Evolutionary conservation across 257 asterid genomes (phyloP), one percentile per base, ranked within the genome.

Genomic region (Apocynum venetum): DNA sequence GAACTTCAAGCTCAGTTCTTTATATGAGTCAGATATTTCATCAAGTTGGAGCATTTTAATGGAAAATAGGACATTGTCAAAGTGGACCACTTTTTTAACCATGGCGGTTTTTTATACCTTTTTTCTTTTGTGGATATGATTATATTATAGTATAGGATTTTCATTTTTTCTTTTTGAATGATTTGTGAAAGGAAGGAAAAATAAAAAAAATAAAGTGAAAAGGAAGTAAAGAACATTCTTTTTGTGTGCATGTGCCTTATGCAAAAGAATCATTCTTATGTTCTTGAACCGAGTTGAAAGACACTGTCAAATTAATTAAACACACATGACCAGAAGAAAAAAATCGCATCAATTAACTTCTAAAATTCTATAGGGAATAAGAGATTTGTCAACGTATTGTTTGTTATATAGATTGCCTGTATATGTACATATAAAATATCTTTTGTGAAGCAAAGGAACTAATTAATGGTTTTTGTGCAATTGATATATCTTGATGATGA

Each of bases 11-110:
- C 84, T 80, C 36, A 85, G 85, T 31, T 78, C 97, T 17, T 75
- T 84, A 35, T 74, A 87, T n/a, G 88, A 83, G 35, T 89, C 97
- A 7, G 95, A 89, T 55, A 61, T 81, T 15, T 92, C 97, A 2
- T 88, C 94, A 47, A 82, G 91, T 75, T 64, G 85, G 88, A 84
- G 83, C 15, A 71, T 83, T 68, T 74, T 68, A 11, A 25, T 38
- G 73, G 82, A 73, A 4, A 68, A 81, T 49, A 82, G 82, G 75
- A 81, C 44, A 74, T 40, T 77, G 20, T 76, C 74, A 31, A 84
- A 76, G 84, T 87, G 84, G 91, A 83, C 79, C 38, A 80, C 77
- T 64, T 52, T 79, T 25, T 59, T 84, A 14, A 59, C 69, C n/a
- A 41, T 72, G 20, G 61, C 82, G 77, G 77, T 74, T 71, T 73